Conservation (phyloP, 2,329 filamentous ascomycete species). For the Xylariaceae sp. region DNA sequence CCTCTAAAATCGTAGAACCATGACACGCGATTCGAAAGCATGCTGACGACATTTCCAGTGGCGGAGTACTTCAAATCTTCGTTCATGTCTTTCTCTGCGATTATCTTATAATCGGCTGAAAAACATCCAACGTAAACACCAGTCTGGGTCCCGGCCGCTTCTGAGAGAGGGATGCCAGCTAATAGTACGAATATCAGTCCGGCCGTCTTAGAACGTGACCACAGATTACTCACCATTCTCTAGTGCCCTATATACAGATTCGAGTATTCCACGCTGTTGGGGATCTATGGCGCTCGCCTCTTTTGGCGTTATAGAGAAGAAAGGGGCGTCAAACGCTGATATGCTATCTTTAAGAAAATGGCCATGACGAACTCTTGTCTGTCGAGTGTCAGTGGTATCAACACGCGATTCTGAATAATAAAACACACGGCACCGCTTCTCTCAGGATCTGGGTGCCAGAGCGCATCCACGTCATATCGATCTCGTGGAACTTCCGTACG, state of each 20-base stretch:
- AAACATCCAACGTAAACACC: constrained; percentile 16
- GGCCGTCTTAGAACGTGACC: not conserved
- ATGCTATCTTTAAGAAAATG: constrained; percentile 12
- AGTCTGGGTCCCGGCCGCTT: constrained; percentile 10
- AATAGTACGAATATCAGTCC: constrained; percentile 1
- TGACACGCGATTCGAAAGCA: constrained; percentile 15
- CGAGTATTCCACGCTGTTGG: constrained; percentile 12
- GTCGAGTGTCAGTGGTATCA: not conserved
- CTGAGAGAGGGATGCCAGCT: constrained; percentile 13
- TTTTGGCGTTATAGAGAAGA: constrained; percentile 16
- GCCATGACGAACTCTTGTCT: constrained; percentile 14
- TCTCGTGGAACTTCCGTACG: constrained; percentile 22
- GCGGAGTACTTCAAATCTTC: constrained; percentile 12
- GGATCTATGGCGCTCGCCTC: constrained; percentile 14
- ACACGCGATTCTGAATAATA: not conserved
- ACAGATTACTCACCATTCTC: constrained; percentile 9
- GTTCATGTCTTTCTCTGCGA: constrained; percentile 14
- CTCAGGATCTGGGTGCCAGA: constrained; percentile 25
- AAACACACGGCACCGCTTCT: constrained; percentile 22
- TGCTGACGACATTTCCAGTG: constrained; percentile 14
- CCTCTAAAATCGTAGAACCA: constrained; percentile 17
- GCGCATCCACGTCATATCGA: constrained; percentile 26
- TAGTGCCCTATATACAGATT: constrained; percentile 12
- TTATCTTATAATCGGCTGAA: constrained; percentile 11
- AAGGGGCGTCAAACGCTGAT: constrained; percentile 13